Base-by-base conservation (phyloP, 2,329 filamentous ascomycete species). In the Arthrobotrys sinensis region DNA sequence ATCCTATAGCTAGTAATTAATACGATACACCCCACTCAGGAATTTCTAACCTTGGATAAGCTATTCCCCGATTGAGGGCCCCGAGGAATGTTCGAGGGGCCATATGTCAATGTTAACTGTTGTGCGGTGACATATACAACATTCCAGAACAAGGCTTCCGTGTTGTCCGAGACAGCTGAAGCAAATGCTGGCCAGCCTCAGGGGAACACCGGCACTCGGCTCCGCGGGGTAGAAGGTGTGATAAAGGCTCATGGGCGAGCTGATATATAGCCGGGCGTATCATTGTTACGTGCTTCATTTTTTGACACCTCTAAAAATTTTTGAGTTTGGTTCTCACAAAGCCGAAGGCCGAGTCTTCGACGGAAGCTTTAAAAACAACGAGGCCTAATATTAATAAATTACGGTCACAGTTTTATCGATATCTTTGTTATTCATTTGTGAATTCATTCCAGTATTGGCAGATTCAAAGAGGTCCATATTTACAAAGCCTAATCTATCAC, bases 71-170 rank as follows among this genome's bases (percentile, higher is more conserved):
- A 16, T 34, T 8, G 12, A 57, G 34, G n/a, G 28, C 7, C n/a
- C 43, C n/a, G 67, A 60, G 52, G 77, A 80, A 65, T 80, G 66
- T 16, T 52, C 16, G 55, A 11, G n/a, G 12, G 64, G 12, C 14
- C 28, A 19, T 10, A 50, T 66, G 11, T n/a, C 63, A 16, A 19
- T 21, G 6, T 19, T 19, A 16, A 16, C 12, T 21, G 6, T 19
- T 19, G 34, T 14, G 12, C 12, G 46, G 19, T 11, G 11, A 34
- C 28, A 50, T 24, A 66, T 62, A 63, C 63, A 55, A 75, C 70
- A 75, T 75, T 75, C 70, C 70, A 52, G 19, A n/a, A 28, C 14
- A 12, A 38, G 19, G 21, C 48, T 45, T 62, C 63, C 63, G 63
- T 32, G 70, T 75, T 75, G 50, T 43, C 67, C 43, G 10, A 71